Evolutionary conservation across 176 grass and related monocot genomes (phyloP), one percentile per base, ranked within the genome.

Genomic region (Avena atlantica): DNA sequence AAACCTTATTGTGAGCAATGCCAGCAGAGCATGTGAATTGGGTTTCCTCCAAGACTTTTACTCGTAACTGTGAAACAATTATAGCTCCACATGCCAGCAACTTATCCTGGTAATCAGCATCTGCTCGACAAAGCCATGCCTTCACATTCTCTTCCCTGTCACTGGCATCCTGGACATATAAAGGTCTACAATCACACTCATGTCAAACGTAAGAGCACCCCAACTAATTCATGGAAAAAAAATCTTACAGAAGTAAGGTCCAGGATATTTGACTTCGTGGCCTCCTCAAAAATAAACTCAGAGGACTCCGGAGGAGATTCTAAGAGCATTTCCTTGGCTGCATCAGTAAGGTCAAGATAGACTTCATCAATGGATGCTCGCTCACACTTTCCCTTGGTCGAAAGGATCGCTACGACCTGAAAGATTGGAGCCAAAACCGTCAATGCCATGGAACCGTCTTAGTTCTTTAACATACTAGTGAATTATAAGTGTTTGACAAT

Each of bases 1-100:
- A 78, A 67, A 98, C 96, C 96, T 98, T 98, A 87, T 98, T 98
- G 80, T 96, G 96, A 88, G 93, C 90, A 88, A 98, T 91, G 8
- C 93, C 96, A 74, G 92, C 92, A 85, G 93, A 98, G 87, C 96
- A 98, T 69, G 96, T 96, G 83, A 98, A 98, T 23, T 86, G 71
- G 23, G 96, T 96, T 89, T 98, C 86, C 76, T 91, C 79, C 53
- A 98, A 89, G 86, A 98, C 92, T 84, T 88, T 84, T 34, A 88
- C 37, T 37, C 92, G 93, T 87, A 98, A 84, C 58, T 94, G 92
- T 14, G 90, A 91, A 80, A 96, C 93, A 90, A 98, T 94, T 88
- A 98, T 91, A 87, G 92, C 70, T 74, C 92, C 96, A 40, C 92
- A 98, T 52, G 96, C 92, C 37, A 96, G 84, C 83, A 95, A 85